These are phyloP conservation scores for Didymella glomerata DNA, from an alignment of 2,329 filamentous ascomycete genomes.

Conservation along the genomic window DNA sequence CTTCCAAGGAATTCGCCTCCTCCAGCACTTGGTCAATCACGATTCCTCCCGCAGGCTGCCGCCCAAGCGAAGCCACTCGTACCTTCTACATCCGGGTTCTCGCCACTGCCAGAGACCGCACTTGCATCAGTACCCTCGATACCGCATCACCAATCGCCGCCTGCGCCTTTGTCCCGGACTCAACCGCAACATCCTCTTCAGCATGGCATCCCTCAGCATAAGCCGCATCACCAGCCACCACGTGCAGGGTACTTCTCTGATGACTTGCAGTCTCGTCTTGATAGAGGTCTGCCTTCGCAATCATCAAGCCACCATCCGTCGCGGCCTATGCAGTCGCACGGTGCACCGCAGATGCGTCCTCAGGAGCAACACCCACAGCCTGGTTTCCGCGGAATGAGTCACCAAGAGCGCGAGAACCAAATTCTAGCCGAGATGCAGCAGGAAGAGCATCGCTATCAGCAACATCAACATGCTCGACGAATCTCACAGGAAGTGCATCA, in stretches of 20 bases:
- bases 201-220: slow-evolving; percentile 40
- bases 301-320: slow-evolving; percentile 34
- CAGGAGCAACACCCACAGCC: slow-evolving; percentile 42
- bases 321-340: slow-evolving; percentile 41
- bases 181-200: slow-evolving; percentile 42
- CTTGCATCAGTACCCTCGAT: slow-evolving; percentile 40
- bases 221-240: slow-evolving; percentile 42
- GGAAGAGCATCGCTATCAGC: slow-evolving; percentile 44
- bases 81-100: slow-evolving; percentile 30
- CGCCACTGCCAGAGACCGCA: slow-evolving; percentile 38
- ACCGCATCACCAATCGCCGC: slow-evolving; percentile 44
- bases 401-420: slow-evolving; percentile 40
- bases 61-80: slow-evolving; percentile 40
- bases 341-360: slow-evolving; percentile 33
- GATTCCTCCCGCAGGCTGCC: slow-evolving; percentile 48
- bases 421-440: slow-evolving; percentile 40
- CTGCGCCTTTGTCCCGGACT: slow-evolving; percentile 33
- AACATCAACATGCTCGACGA: slow-evolving; percentile 41
- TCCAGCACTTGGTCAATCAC: slow-evolving; percentile 31
- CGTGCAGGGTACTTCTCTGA: slow-evolving; percentile 50
- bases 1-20: slow-evolving; percentile 53
- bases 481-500: slow-evolving; percentile 45
- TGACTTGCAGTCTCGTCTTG: slow-evolving; percentile 39
- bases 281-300: slow-evolving; percentile 43
- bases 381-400: slow-evolving; percentile 35